Base-by-base conservation (phyloP, 108 stramenopile genomes). In the Nitzschia inconspicua region DNA sequence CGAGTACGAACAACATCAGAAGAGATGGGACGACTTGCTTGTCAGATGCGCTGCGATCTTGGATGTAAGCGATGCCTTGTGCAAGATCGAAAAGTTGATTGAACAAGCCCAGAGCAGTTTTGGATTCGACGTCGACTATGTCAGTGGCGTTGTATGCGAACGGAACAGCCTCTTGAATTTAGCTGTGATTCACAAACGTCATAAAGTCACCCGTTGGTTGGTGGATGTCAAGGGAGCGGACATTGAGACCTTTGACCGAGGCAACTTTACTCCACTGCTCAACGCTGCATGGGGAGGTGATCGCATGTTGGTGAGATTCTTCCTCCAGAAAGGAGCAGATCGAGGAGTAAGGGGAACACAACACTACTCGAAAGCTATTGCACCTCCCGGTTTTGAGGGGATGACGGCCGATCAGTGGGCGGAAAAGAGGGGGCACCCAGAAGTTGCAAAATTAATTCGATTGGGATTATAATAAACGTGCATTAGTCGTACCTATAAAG, bases 331-430 rank as follows among this genome's bases (percentile, higher is more conserved):
- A 31, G 84, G 85, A 13, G 66, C 77, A 9, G 65, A 86, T 52
- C 64, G 90, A 18, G 67, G 41, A 11, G 77, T 85, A 28, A 63
- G 83, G 4, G 90, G 90, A 0, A 77, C 46, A 7, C 66, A 68
- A 27, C 90, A 92, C 50, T 86, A 84, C 41, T 72, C 80, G 3
- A 62, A 79, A 30, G 78, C 84, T 22, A 41, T 92, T 13, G 79
- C 85, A n/a, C 53, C 68, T 22, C 75, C 80, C 14, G 78, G 75
- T n/a, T 92, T 92, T 54, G 36, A 73, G 31, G 90, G 90, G 4
- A 41, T 82, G 44, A 88, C 68, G 43, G 90, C 90, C 4, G 84
- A 84, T 37, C 79, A 78, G 48, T 92, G 90, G 90, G 90, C 90
- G 6, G 54, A 69, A 26, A 67, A 80, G 34, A 53, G 77, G 11